Evolutionary conservation across 2,329 filamentous ascomycete genomes (phyloP), one percentile per base, ranked within the genome.

Genomic region (Sclerotinia glacialis): DNA sequence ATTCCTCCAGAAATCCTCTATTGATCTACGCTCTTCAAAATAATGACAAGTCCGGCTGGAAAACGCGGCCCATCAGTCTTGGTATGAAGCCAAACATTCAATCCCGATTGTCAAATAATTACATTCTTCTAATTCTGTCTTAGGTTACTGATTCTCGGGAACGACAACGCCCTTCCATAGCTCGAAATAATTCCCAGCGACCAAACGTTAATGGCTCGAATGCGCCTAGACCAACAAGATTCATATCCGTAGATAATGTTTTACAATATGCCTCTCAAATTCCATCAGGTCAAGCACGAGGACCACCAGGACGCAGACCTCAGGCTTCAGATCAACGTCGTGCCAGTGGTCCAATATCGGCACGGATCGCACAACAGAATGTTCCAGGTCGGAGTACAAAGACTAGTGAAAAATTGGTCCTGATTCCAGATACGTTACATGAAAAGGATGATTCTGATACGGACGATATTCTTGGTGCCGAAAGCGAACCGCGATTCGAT

Each of bases 231-330:
- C 82, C 83, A 72, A 93, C 87, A 81, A 90, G 86, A 73, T 91
- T 91, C 78, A 92, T 98, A 76, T 89, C 87, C 1, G 94, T 99
- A 78, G 95, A 99, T 80, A 96, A 94, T 76, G 91, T 98, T 71
- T 87, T 99, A 6, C 93, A 96, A 77, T 92, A 96, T 80, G 90
- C 93, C 68, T 95, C 92, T 60, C 93, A 97, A 75, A 95, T 99
- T 50, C 95, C 95, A 1, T 98, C 95, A 0, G 93, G 93, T 74
- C 94, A 97, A 78, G 91, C 92, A 66, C 88, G 95, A 49, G 83
- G 86, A 0, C 89, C 91, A 1, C 89, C 7, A 56, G 80, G 82
- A 40, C 78, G 81, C 37, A 78, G 61, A 65, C 82, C 84, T 21
- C 74, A 77, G 75, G 81, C 75, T 77, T 80, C 77, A 75, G 77